Percentiles rank a stretch among this genome's conserved stretches.
phyloP scores from a whole-genome alignment of 345 rosid genomes.

The Euphorbia pulcherrima region DNA sequence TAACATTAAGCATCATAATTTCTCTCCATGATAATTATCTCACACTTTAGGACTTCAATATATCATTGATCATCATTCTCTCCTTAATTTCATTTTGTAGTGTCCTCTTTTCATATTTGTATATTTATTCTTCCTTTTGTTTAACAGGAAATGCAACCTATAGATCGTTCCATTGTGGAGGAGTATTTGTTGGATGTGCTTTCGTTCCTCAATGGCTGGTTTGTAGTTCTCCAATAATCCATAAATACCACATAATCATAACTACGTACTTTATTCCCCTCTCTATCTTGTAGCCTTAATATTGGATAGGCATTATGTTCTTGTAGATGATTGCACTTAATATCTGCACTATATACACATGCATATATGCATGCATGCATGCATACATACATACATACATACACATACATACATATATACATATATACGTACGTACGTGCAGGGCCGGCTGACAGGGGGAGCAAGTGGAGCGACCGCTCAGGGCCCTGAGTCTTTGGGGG shows the following conservation, averaged over 20 bases:
- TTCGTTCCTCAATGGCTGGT: constrained; percentile 95
- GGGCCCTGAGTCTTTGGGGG: too few species aligned
- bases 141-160: constrained; percentile 81
- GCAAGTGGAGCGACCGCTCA: too few species aligned
- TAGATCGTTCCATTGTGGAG: constrained; percentile 93
- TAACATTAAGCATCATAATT: not conserved
- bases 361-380: too few species aligned
- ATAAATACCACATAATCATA: not conserved
- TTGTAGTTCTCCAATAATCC: constrained; percentile 25
- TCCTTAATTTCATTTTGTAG: not conserved
- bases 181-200: constrained; percentile 93
- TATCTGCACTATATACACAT: not conserved
- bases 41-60: not conserved
- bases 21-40: not conserved
- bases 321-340: not conserved
- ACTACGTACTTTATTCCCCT: not conserved
- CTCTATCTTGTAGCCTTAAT: not conserved
- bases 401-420: too few species aligned
- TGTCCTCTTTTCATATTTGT: not conserved
- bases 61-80: not conserved
- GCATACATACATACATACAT: too few species aligned
- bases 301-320: not conserved
- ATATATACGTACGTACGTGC: too few species aligned
- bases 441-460: too few species aligned
- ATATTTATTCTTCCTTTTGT: constrained; percentile 14